Base-by-base conservation (phyloP, 495 filamentous ascomycete species). In the Daldinia caldariorum region DNA sequence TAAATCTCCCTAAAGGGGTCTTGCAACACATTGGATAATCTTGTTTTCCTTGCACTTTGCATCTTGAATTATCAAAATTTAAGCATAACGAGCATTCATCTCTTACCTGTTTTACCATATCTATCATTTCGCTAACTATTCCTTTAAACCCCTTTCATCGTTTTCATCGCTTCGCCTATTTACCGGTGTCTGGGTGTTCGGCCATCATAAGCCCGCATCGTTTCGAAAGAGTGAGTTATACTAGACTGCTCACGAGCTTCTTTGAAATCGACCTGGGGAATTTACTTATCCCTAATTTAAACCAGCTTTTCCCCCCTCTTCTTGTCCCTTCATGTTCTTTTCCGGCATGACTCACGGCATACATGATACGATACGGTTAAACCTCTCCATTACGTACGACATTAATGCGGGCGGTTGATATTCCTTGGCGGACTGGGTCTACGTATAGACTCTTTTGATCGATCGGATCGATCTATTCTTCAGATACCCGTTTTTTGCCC, bases 401-500 rank as follows among this genome's bases (percentile, higher is more conserved):
- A 63, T 66, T 61, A 53, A 35, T 61, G 43, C 63, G 34, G 53
- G 56, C 39, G n/a, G 18, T 39, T 54, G 35, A 57, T 58, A 31
- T 61, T 65, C 57, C 50, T 68, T 72, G 45, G 61, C 55, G 60
- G 54, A 60, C 60, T 41, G 70, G 61, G 34, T 61, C 18, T 35
- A 50, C 58, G 53, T 56, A 62, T 57, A 57, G 57, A 64, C 65
- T 64, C 61, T 64, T 47, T 47, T 61, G 69, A 69, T 69, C 65
- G 20, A 72, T 69, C 61, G 70, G 58, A 69, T 69, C 65, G 65
- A 69, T 65, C 62, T 53, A 69, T 72, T 72, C 65, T 69, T 72
- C 70, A 18, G 61, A 72, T 72, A 72, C 70, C 70, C 70, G 50
- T 53, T 68, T 69, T 72, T 72, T 61, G 58, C 61, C 57, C 66